A percentile compares a stretch with the other conserved stretches of the same genome.
Evolutionary conservation across 1,284 basidiomycete genomes (phyloP).

Genomic region (Serendipita sp.): DNA sequence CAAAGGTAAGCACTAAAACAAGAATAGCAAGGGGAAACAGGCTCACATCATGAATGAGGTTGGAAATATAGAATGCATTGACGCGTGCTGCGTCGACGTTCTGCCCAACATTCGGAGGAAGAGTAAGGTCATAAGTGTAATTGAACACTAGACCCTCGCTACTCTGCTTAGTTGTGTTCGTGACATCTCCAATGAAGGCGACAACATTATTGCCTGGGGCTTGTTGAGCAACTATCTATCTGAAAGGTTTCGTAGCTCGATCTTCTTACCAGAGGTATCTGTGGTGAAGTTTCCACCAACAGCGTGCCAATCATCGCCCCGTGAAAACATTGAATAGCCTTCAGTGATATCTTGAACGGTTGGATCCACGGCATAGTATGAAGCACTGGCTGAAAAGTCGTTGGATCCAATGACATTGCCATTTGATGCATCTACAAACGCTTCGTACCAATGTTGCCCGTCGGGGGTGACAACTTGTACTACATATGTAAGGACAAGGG

Average conservation of each 20-base stretch:
- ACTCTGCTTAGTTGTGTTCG: conserved; percentile 21
- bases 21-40: background rate
- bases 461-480: conserved; percentile 40
- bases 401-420: conserved; percentile 38
- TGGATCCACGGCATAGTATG: conserved; percentile 11
- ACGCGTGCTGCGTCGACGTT: conserved; percentile 18
- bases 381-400: conserved; percentile 36
- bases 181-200: conserved; percentile 23
- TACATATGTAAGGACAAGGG: conserved; percentile 38
- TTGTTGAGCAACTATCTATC: background rate
- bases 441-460: conserved; percentile 45
- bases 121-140: conserved; percentile 21
- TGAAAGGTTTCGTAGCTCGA: background rate
- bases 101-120: conserved; percentile 19
- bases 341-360: conserved; percentile 5
- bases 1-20: background rate
- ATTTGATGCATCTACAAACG: conserved; percentile 43
- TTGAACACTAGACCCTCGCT: conserved; percentile 26
- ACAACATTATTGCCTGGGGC: background rate
- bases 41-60: conserved; percentile 5
- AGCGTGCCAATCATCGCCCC: conserved; percentile 33
- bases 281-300: conserved; percentile 21
- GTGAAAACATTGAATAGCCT: background rate
- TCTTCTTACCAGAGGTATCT: background rate
- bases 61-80: conserved; percentile 1